Evolutionary conservation across 108 stramenopile genomes (phyloP), one percentile per base, ranked within the genome.

Genomic region (Parmales sp.): DNA sequence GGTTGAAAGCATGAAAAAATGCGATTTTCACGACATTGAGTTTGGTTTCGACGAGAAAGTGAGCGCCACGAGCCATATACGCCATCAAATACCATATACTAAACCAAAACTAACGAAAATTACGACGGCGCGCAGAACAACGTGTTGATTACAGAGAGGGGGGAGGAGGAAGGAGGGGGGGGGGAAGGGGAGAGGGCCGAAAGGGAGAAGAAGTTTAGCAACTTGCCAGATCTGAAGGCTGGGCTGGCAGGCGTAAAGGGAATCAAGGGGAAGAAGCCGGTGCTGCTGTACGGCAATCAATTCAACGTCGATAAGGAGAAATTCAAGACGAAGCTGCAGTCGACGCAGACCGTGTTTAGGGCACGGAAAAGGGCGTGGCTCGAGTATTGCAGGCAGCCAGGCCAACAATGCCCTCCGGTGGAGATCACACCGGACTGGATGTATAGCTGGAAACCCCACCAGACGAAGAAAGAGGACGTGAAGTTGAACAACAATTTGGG

Each of bases 391-490:
- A n/a, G 54, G 54, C 54, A 34, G 31, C 54, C 29, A 20, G 28
- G 13, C 26, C 16, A 20, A 34, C 29, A 34, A 11, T 34, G n/a
- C n/a, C n/a, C n/a, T n/a, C n/a, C 13, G 54, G 28, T 28, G 2
- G 54, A 60, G 31, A 11, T 60, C 28, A 28, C 36, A 34, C 54
- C 54, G 18, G 54, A 60, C 54, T 60, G 54, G 54, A 60, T 60
- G 54, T 28, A 60, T n/a, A n/a, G n/a, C n/a, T 60, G 54, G 54
- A 60, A 60, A 34, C 54, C 54, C 5, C 13, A 23, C 3, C 16
- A 5, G 3, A 34, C 36, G 26, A 34, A 34, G n/a, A 34, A 20
- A 34, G 3, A 2, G 25, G 26, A 16, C 5, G 16, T 34, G n/a
- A 60, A 34, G 54, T 20, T 60, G 4, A 28, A 34, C 54, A 34